Evolutionary conservation across 345 rosid genomes (phyloP), one percentile per base, ranked within the genome.

Genomic region (Linum tenue): DNA sequence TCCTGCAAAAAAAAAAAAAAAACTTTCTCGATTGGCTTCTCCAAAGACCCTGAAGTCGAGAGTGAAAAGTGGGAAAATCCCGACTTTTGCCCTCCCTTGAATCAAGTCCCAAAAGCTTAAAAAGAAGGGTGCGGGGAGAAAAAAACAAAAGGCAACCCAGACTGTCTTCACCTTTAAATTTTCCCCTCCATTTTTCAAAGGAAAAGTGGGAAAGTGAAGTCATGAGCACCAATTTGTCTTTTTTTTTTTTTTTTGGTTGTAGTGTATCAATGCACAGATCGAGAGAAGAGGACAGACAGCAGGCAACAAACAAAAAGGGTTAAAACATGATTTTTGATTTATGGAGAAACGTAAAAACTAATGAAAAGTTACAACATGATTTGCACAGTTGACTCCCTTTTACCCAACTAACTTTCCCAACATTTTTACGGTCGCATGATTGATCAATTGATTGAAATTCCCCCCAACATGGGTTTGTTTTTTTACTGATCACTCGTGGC

Each of bases 401-500:
- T 60, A 50, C 50, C 67, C 31, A 22, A 22, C 31, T 22, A 70
- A 62, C 80, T 76, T 81, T 75, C 60, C 59, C 63, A 10, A 3
- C 7, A 12, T 55, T 31, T 76, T 80, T 72, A 78, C 72, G 61
- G 70, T 60, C 76, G 65, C 61, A 80, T 82, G 83, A 85, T 78
- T 77, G 82, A 79, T 73, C 53, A 83, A 72, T 75, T 80, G 83
- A 77, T 77, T 80, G 66, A 35, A 48, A 48, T 48, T 48, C 14
- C 14, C 3, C 5, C 9, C 5, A 41, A 4, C 44, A 41, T 41
- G 53, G 9, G 11, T 48, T 48, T 48, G 14, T 9, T 48, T 4
- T 9, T 48, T 7, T 5, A 48, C 31, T 22, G 31, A 22, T 22
- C 31, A 22, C 31, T 22, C 31, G 31, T 22, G 31, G 31, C 31